Base-by-base conservation (phyloP, 2,329 filamentous ascomycete genomes). In the Anthostomella pinea region DNA sequence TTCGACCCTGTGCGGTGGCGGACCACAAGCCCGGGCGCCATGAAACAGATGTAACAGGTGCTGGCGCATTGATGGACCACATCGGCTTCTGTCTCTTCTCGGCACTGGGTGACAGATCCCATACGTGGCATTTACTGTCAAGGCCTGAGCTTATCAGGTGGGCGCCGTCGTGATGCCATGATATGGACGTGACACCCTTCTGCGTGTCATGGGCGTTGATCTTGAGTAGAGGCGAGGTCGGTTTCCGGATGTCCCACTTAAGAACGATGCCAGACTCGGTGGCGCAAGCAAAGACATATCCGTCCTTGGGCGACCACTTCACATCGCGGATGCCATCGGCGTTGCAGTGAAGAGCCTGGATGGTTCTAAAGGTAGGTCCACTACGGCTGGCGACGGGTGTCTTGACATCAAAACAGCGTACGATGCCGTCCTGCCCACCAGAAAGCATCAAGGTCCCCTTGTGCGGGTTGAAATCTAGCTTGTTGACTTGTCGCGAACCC, bases 131-230 rank as follows among this genome's bases (percentile, higher is more conserved):
- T 35, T 73, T 75, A 41, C 70, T 72, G 53, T 85, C 81, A 46
- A 73, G 66, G 6, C 80, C 79, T 4, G 73, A 79, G 45, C 78
- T 84, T 31, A 81, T 69, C 8, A 84, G 61, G 49, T 85, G 79
- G n/a, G 73, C 69, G 10, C 81, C 81, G 52, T 85, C 81, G 0
- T 78, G 76, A 47, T 85, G 81, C 81, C 81, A 85, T 3, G 77
- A 72, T 27, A 83, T 75, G 0, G 77, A 70, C 2, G 73, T 68
- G 50, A 77, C 79, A 0, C 74, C 67, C 44, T 74, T 78, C 38
- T 58, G 56, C 6, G 58, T 43, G 29, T 80, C 75, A 51, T 83
- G 79, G 0, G 75, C 79, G 19, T 76, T 75, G 49, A 83, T 75
- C 46, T 75, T 72, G 31, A 83, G 54, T 9, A 80, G 50, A 2